Evolutionary conservation across 2,329 filamentous ascomycete species (phyloP).

Genomic region (Balansia obtecta): DNA sequence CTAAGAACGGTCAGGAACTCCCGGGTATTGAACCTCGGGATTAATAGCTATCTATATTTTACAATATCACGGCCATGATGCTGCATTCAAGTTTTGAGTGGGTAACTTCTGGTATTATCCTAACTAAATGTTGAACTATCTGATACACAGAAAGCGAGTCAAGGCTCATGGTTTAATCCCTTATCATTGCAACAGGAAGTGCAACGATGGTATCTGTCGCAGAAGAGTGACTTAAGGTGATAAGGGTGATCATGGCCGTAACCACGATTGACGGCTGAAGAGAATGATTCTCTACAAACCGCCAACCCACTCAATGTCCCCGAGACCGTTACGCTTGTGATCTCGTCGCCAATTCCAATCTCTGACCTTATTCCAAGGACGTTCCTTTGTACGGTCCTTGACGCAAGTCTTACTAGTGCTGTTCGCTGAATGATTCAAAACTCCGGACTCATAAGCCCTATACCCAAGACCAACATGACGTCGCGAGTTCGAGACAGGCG

Average conservation of each 20-base stretch:
- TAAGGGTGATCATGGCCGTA: constrained; percentile 24
- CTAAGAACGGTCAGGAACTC: too few species aligned
- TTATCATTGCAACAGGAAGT: constrained; percentile 9
- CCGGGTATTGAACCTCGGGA: too few species aligned
- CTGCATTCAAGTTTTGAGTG: constrained; percentile 30
- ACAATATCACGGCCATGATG: too few species aligned
- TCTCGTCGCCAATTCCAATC: constrained; percentile 53
- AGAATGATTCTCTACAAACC: constrained; percentile 54
- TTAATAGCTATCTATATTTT: too few species aligned
- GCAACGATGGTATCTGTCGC: constrained; percentile 3
- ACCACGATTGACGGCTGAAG: constrained; percentile 47
- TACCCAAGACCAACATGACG: constrained; percentile 36
- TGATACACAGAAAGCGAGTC: constrained; percentile 56
- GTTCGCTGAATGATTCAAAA: constrained; percentile 33
- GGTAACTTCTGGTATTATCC: constrained; percentile 56
- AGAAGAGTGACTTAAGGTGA: neutral
- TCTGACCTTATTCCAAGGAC: constrained; percentile 45
- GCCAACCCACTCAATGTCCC: constrained; percentile 89
- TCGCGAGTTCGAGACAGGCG: constrained; percentile 35
- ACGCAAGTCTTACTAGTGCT: constrained; percentile 21
- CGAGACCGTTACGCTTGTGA: constrained; percentile 48
- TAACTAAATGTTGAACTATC: constrained; percentile 29
- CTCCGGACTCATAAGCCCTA: constrained; percentile 34
- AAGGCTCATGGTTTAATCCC: constrained; percentile 23
- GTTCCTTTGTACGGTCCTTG: constrained; percentile 38